phyloP scores from a whole-genome alignment of 192 early-diverging fungal species.

The Entomortierella lignicola region DNA sequence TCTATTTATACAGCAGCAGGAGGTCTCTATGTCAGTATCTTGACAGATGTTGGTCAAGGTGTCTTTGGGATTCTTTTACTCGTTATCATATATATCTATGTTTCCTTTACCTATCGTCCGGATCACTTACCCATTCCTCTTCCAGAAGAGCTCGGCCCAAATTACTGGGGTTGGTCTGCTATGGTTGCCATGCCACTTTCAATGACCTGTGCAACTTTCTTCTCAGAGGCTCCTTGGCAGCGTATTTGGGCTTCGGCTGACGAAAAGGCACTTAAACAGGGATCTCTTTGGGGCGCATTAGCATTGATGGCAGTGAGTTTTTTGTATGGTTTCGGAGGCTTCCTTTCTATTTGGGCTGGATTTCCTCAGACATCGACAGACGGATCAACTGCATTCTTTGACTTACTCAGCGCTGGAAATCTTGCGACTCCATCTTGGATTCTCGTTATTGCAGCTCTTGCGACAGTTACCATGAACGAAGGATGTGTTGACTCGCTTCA shows the following conservation, averaged over 20 bases:
- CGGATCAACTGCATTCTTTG: constrained; percentile 75
- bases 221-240: constrained; percentile 81
- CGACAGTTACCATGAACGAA: constrained; percentile 73
- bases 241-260: constrained; percentile 74
- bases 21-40: constrained; percentile 72
- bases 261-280: constrained; percentile 68
- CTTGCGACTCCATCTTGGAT: constrained; percentile 65
- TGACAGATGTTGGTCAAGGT: constrained; percentile 74
- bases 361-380: constrained; percentile 52
- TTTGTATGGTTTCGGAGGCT: constrained; percentile 70
- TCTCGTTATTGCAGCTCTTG: constrained; percentile 65
- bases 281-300: constrained; percentile 67
- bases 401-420: constrained; percentile 61
- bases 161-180: constrained; percentile 73
- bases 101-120: constrained; percentile 66
- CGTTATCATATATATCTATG: constrained; percentile 61
- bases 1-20: constrained; percentile 77
- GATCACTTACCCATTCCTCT: constrained; percentile 59
- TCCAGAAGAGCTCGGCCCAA: constrained; percentile 65
- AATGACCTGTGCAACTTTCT: constrained; percentile 70
- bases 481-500: constrained; percentile 76
- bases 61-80: constrained; percentile 66
- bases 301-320: constrained; percentile 66
- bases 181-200: constrained; percentile 71
- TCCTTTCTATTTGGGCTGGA: constrained; percentile 74